Evolutionary conservation across 2,329 filamentous ascomycete genomes (phyloP), one percentile per base, ranked within the genome.

Genomic region (Niveomyces coronatus): DNA sequence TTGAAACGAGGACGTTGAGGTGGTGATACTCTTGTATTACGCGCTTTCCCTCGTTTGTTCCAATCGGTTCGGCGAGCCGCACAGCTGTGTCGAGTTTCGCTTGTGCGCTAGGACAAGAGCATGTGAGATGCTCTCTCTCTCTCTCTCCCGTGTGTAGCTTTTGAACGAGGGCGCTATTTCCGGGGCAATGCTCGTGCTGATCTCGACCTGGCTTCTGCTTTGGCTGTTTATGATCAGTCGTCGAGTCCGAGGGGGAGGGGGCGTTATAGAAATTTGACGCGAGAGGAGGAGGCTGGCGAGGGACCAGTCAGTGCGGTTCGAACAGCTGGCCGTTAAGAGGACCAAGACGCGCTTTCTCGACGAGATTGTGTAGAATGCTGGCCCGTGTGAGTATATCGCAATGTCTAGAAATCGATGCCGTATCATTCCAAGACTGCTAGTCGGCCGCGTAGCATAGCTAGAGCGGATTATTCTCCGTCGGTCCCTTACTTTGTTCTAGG

Each of bases 41-140:
- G 31, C 35, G n/a, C 14, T 35, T 23, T 40, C 37, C n/a, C n/a
- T n/a, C n/a, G 37, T 31, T 26, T 40, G 37, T 35, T 31, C 26
- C 18, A 16, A 29, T 40, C 26, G 19, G 31, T 40, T 40, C 31
- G 37, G 31, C 20, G 27, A 35, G 31, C 24, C 24, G 26, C 20
- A 35, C n/a, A n/a, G 31, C 31, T 19, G 24, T 20, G 22, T 13
- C 8, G n/a, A 23, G 13, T 11, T 11, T 28, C 19, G 5, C n/a
- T 20, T 3, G 15, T 5, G 13, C 24, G 20, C 34, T 15, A 20
- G 26, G 15, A 13, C 15, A 19, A 14, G 20, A 6, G 8, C 22
- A 24, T n/a, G n/a, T 29, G 15, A 17, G 15, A n/a, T 8, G 30
- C 14, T 24, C 16, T 11, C 15, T 22, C 8, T 28, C n/a, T 14